These are phyloP conservation scores for Nannochloropsis salina DNA, from an alignment of 108 stramenopile genomes.

Conservation along the genomic window DNA sequence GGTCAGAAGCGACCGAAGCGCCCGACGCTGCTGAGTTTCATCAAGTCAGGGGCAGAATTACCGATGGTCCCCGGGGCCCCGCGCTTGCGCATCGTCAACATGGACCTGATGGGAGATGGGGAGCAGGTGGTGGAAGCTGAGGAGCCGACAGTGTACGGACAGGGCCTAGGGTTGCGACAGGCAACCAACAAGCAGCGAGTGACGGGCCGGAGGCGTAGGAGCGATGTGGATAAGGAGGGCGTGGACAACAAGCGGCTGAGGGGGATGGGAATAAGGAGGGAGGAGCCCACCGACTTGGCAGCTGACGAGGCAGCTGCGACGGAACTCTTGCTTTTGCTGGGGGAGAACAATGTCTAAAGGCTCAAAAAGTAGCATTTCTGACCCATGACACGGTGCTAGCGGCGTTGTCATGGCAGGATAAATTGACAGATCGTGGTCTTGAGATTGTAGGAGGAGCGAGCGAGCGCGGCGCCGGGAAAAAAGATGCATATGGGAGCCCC, in stretches of 20 bases:
- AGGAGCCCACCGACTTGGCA: constrained; percentile 9
- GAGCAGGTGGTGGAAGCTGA: background rate
- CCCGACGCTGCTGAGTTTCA: background rate
- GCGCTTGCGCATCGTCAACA: background rate
- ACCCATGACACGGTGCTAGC: too few species aligned
- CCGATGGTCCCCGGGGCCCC: background rate
- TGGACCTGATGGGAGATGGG: background rate
- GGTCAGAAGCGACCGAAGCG: background rate
- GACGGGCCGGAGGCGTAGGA: background rate
- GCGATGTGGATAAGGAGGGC: background rate
- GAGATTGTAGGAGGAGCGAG: too few species aligned
- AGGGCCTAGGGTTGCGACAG: background rate
- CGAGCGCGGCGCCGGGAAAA: too few species aligned
- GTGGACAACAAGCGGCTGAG: background rate
- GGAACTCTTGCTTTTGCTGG: background rate
- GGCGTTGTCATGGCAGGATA: too few species aligned
- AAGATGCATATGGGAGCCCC: too few species aligned
- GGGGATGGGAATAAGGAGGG: background rate
- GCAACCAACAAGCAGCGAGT: background rate
- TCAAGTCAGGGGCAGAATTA: constrained; percentile 16
- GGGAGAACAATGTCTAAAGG: background rate
- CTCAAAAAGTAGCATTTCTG: too few species aligned
- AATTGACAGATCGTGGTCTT: too few species aligned
- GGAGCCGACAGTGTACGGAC: too few species aligned
- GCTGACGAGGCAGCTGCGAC: background rate